Conservation (phyloP, 2,329 filamentous ascomycete genomes). For the Colletotrichum sp. region DNA sequence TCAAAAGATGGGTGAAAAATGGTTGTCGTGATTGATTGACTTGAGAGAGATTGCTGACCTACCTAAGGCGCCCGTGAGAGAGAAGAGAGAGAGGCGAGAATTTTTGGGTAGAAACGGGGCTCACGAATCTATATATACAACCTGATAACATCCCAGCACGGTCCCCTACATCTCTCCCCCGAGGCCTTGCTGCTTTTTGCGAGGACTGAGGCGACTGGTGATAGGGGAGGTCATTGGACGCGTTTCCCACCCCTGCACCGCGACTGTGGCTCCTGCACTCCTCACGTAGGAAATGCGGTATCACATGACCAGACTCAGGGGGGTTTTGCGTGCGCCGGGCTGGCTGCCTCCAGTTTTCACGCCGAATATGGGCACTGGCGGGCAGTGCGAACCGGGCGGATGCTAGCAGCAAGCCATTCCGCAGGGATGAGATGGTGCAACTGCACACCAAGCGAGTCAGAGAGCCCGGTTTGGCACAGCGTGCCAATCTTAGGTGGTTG, state of each 20-base stretch:
- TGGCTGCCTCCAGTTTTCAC: constrained; percentile 4
- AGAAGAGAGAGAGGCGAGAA: constrained; percentile 14
- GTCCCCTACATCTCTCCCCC: not conserved
- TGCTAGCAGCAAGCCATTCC: constrained; percentile 10
- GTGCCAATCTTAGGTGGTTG: not conserved
- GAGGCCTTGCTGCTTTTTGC: constrained; percentile 12
- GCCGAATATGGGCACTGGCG: not conserved
- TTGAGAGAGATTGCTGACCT: constrained; percentile 26
- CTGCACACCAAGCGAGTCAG: not conserved
- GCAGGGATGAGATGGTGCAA: constrained; percentile 7
- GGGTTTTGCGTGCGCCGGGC: not conserved
- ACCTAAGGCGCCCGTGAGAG: constrained; percentile 33
- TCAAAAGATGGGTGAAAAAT: not conserved
- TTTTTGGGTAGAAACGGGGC: constrained; percentile 17
- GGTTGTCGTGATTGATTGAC: not conserved
- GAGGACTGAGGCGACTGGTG: constrained; percentile 12
- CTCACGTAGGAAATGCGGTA: not conserved
- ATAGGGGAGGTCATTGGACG: constrained; percentile 16
- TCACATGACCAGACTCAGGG: constrained; percentile 6
- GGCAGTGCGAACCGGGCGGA: not conserved
- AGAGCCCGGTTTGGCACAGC: not conserved
- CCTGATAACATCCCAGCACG: constrained; percentile 13
- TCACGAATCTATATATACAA: constrained; percentile 16
- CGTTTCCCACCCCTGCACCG: not conserved
- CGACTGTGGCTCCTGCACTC: not conserved